Base-by-base conservation (phyloP, 306 rosid genomes). In the Abrus pulchellus region DNA sequence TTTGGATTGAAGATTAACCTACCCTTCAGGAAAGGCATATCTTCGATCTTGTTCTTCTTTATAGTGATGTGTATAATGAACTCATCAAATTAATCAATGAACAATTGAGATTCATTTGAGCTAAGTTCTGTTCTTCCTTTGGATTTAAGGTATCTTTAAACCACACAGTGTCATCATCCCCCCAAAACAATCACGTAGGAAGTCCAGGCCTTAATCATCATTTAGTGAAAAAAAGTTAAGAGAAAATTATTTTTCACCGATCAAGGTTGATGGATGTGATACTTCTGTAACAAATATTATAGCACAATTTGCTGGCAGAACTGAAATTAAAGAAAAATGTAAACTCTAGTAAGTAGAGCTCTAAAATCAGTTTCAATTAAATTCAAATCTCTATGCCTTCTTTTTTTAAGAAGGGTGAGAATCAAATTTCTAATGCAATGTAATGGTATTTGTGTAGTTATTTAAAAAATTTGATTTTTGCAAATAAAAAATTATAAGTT, bases 1-100 rank as follows among this genome's bases (percentile, higher is more conserved):
- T 77, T 53, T 70, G 43, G 80, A 20, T 70, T 74, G 87, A 83
- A 80, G 85, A 86, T 83, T 79, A 74, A 50, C 49, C 64, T 55
- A 8, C 8, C 49, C 64, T 55, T 11, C 8, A 45, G 85, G 92
- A 84, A 87, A 84, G 83, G 87, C 73, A 89, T 81, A 67, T 48
- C 90, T 70, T 78, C 20, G 20, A 20, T 20, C 55, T 65, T 61
- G 33, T 89, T 85, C 85, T 77, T 41, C 89, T 55, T 28, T 59
- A 67, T 49, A 80, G 41, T 85, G 56, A 91, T 83, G 80, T 85
- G 50, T 48, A 77, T 65, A 57, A 55, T 45, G 74, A 74, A 84
- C 81, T 40, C 50, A 63, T 45, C 20, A 61, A 50, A 38, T 44
- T 72, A 61, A 73, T 70, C 76, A 71, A 80, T 60, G 3, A 60